Conservation (phyloP, 306 rosid genomes). For the Alnus rubra region DNA sequence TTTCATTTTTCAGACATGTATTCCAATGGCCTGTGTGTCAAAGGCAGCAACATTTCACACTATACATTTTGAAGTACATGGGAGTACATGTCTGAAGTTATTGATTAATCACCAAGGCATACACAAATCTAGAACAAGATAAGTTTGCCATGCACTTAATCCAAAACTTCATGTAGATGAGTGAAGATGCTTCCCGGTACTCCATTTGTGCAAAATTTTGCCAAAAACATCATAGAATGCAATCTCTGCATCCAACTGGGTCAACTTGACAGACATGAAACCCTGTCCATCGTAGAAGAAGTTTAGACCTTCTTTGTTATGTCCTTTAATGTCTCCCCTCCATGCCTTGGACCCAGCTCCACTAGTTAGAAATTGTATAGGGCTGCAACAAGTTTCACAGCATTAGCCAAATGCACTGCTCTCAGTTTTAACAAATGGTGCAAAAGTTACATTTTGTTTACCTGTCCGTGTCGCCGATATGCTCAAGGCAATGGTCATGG, state of each 20-base stretch:
- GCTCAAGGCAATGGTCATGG: constrained; percentile 63
- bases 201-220: constrained; percentile 34
- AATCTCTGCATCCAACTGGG: constrained; percentile 40
- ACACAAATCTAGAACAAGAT: not conserved
- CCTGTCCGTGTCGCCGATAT: constrained; percentile 56
- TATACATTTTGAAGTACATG: too few species aligned
- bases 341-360: constrained; percentile 69
- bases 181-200: constrained; percentile 37
- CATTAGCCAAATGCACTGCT: constrained; percentile 24
- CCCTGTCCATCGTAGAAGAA: constrained; percentile 68
- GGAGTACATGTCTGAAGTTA: too few species aligned
- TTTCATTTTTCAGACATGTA: too few species aligned
- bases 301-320: constrained; percentile 28
- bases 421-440: not conserved
- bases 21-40: too few species aligned
- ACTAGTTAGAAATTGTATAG: constrained; percentile 47
- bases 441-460: constrained; percentile 18
- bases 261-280: constrained; percentile 54
- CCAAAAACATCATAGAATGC: constrained; percentile 52
- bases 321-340: constrained; percentile 43
- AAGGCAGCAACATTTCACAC: too few species aligned
- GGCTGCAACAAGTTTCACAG: constrained; percentile 38
- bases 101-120: not conserved
- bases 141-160: not conserved
- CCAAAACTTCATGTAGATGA: constrained; percentile 29